Percentiles rank a stretch among this genome's conserved stretches.
Evolutionary conservation across 208 protist species (phyloP).

Genomic region (Wallacemonas rigidus): DNA sequence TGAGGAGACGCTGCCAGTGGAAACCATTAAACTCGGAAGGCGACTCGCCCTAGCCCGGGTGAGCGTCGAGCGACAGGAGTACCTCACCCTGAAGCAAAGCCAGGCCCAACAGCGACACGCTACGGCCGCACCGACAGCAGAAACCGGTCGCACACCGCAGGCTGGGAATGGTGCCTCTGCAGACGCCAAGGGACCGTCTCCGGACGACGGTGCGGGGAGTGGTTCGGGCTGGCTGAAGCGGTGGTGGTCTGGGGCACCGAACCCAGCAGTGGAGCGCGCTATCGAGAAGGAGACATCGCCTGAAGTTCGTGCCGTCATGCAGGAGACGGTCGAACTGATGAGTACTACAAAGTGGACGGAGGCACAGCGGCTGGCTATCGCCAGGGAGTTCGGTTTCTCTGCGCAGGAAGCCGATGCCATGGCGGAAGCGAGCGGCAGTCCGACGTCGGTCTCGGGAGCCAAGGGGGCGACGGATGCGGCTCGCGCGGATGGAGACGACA

Average conservation of each 20-base stretch:
- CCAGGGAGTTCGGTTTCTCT: constrained; percentile 64
- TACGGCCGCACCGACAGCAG: neutral
- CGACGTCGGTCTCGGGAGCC: neutral
- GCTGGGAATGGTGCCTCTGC: neutral
- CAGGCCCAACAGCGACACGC: constrained; percentile 10
- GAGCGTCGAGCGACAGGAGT: constrained; percentile 35
- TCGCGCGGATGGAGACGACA: neutral
- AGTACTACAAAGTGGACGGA: constrained; percentile 53
- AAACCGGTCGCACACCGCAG: neutral
- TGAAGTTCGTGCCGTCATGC: constrained; percentile 45
- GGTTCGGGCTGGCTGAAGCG: neutral
- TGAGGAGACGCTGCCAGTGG: constrained; percentile 61
- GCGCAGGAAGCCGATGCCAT: constrained; percentile 48
- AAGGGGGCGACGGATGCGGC: neutral
- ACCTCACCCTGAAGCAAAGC: constrained; percentile 13
- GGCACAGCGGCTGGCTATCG: constrained; percentile 63
- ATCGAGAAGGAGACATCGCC: constrained; percentile 26
- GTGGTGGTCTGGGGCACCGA: neutral
- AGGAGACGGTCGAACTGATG: constrained; percentile 60
- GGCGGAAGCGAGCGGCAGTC: constrained; percentile 15
- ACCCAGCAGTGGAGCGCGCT: neutral
- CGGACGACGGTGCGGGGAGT: neutral
- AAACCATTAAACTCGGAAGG: constrained; percentile 59
- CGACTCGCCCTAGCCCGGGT: constrained; percentile 43
- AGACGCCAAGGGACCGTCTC: neutral